Base-by-base conservation (phyloP, 495 filamentous ascomycete genomes). In the Lichenothelia convexa region DNA sequence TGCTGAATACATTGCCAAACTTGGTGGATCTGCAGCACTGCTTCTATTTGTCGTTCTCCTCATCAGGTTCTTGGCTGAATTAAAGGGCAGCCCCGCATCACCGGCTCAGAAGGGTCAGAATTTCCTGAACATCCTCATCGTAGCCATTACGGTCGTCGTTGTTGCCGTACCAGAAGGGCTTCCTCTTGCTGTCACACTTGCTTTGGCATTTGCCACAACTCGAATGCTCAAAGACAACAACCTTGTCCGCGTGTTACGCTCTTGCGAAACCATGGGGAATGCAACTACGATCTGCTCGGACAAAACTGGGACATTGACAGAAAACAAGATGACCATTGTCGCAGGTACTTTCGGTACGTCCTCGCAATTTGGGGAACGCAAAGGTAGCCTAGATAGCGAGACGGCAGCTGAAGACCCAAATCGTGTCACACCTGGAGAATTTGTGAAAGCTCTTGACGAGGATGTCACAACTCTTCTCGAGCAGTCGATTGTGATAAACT, bases 231-330 rank as follows among this genome's bases (percentile, higher is more conserved):
- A 80, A 54, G 87, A 94, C 47, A 87, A 93, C 57, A 94, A 94
- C 44, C 56, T 95, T 33, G 87, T 95, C 34, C 80, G 87, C 19
- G 69, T 87, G 38, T 63, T 95, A 26, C 76, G 83, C 46, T 86
- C 87, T 30, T 95, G 87, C 55, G 87, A 95, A 55, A 91, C 87
- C n/a, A 95, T 95, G 87, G 87, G 87, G 17, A 93, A 93, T 55
- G 87, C 87, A 3, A 93, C 86, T 0, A 87, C 82, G 1, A 81
- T 95, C 33, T 95, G 87, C 57, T 93, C 86, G 2, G 87, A 95
- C 60, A 95, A 95, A 55, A 95, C 87, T 0, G 87, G 87, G 38
- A 95, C 87, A 2, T 62, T 95, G n/a, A 78, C 73, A 3, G 69
- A 76, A 47, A 79, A 79, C 45, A 71, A 69, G 44, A 79, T 79